Conservation (phyloP, 23 red algal genomes). For the Gracilaria caudata region DNA sequence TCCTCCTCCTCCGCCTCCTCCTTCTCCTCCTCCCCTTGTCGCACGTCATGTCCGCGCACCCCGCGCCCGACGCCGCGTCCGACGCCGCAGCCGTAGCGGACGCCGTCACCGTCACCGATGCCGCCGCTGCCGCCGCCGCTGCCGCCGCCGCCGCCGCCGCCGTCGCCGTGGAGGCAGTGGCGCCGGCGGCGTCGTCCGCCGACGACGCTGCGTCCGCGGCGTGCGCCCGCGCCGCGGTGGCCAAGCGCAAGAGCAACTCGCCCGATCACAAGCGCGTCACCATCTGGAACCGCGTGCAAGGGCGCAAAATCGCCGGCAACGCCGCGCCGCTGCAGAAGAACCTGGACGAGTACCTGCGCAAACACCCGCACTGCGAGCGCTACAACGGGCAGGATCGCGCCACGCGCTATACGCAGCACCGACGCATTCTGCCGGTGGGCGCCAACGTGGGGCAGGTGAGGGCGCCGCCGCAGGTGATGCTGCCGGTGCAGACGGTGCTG, state of each 20-base stretch:
- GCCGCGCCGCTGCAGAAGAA: slow-evolving; percentile 83
- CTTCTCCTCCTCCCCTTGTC: background rate
- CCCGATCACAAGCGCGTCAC: slow-evolving; percentile 79
- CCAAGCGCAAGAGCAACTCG: background rate
- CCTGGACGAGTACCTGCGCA: slow-evolving; percentile 73
- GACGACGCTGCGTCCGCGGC: background rate
- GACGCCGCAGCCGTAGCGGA: background rate
- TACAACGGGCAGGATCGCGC: slow-evolving; percentile 80
- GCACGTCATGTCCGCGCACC: background rate
- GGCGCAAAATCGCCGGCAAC: slow-evolving; percentile 91
- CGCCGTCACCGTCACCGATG: background rate
- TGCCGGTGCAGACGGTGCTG: slow-evolving; percentile 16
- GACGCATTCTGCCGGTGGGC: slow-evolving; percentile 57
- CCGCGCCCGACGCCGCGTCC: background rate
- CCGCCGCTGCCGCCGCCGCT: background rate
- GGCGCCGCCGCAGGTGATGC: background rate
- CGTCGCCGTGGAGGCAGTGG: too few relatives aligned
- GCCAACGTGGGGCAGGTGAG: slow-evolving; percentile 17
- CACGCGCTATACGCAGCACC: slow-evolving; percentile 60
- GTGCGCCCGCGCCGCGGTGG: background rate
- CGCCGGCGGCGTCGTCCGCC: background rate
- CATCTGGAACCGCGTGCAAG: slow-evolving; percentile 92
- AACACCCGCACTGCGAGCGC: slow-evolving; percentile 88
- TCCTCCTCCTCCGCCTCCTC: background rate
- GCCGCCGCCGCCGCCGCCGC: background rate